These are phyloP conservation scores for Starmerella ratchasimensis DNA, from an alignment of 805 yeast species.

Conservation along the genomic window DNA sequence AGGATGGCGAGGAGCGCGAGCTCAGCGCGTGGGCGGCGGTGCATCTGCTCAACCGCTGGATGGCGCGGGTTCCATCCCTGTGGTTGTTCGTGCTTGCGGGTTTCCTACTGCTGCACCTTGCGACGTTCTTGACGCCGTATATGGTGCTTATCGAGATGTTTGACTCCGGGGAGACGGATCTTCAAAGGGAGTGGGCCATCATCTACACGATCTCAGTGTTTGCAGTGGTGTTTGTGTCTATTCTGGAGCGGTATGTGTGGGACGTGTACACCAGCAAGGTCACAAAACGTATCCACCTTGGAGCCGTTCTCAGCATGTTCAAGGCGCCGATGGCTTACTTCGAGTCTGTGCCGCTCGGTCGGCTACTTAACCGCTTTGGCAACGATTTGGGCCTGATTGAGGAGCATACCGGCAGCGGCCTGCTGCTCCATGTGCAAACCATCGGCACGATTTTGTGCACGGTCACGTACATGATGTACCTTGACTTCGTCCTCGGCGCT, in stretches of 20 bases:
- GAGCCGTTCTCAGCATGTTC: conserved; percentile 56
- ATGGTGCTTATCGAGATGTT: neutral
- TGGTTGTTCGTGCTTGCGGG: neutral
- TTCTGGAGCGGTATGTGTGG: neutral
- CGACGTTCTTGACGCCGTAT: neutral
- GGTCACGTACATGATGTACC: conserved; percentile 23
- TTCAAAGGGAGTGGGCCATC: neutral
- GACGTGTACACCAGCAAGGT: neutral
- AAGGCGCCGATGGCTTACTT: conserved; percentile 87
- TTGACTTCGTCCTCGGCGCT: conserved; percentile 58
- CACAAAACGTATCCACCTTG: conserved; percentile 34
- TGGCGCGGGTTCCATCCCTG: neutral
- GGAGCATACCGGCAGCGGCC: conserved; percentile 37
- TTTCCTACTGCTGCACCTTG: neutral
- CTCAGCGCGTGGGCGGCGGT: neutral
- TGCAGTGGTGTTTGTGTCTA: neutral
- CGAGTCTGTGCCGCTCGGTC: conserved; percentile 86
- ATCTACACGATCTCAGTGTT: neutral
- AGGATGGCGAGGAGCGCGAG: neutral
- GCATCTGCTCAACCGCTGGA: neutral
- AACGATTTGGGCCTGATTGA: conserved; percentile 77
- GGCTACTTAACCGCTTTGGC: conserved; percentile 77
- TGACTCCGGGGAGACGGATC: neutral
- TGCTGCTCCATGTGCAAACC: conserved; percentile 24
- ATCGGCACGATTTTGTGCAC: conserved; percentile 33